A percentile compares a stretch with the other conserved stretches of the same genome.
phyloP scores from a whole-genome alignment of 2,329 filamentous ascomycete genomes.

The Monosporascus sp. region DNA sequence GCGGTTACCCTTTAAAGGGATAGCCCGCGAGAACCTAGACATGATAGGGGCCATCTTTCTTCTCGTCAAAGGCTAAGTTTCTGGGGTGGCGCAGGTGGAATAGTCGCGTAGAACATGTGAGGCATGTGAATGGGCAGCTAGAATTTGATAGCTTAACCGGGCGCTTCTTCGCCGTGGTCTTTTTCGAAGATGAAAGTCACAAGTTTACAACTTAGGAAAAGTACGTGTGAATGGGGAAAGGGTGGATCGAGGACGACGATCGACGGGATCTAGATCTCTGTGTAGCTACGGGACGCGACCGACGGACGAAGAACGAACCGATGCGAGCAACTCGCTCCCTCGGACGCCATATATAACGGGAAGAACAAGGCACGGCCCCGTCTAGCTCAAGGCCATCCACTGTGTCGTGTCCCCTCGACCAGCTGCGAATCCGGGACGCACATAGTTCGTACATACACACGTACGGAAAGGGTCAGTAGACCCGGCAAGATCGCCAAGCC shows the following conservation, averaged over 20 bases:
- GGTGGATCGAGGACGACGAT: no score
- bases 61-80: not conserved
- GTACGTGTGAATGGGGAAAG: no score
- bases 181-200: no score
- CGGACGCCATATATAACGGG: not conserved
- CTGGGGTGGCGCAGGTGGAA: no score
- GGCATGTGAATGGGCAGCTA: no score
- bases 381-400: not conserved
- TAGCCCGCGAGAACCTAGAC: not conserved
- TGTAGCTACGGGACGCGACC: not conserved
- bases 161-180: no score
- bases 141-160: no score
- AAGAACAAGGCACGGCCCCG: not conserved
- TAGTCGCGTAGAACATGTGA: no score
- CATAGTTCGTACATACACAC: not conserved
- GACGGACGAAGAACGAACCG: not conserved
- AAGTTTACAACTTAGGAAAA: no score
- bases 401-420: not conserved
- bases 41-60: not conserved
- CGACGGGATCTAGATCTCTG: not conserved
- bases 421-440: no score
- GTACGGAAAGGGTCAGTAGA: not conserved
- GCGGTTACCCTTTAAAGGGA: not conserved
- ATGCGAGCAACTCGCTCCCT: not conserved
- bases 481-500: not conserved